Base-by-base conservation (phyloP, 352 stramenopile genomes). In the Pythium volutum region DNA sequence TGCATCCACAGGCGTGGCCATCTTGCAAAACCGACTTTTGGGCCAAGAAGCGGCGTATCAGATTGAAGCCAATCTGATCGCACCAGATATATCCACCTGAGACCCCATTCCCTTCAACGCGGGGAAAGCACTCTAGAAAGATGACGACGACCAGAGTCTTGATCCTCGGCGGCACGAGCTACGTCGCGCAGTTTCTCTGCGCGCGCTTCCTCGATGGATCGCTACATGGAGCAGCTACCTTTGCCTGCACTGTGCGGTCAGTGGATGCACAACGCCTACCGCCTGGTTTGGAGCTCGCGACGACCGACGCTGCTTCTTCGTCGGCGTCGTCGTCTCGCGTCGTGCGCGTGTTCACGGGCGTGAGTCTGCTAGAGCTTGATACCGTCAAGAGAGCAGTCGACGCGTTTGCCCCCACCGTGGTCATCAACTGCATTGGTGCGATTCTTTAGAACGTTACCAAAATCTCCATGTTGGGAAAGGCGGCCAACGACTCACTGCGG, bases 181-280 rank as follows among this genome's bases (percentile, higher is more conserved):
- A 89, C 70, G 71, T 89, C 25, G 80, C 76, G 55, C 80, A 89
- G 70, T 88, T 88, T 61, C 27, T 87, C 22, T 62, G 84, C 52
- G 58, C 67, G 52, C 69, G 54, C 7, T 67, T 81, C 50, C 57
- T 72, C 49, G 33, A 58, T 25, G 49, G 42, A 0, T 27, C 25
- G 18, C 2, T 39, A 1, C 20, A 49, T 52, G n/a, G 26, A 16
- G 49, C 10, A 9, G 57, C 33, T 27, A 26, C 22, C 18, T 41
- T 87, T 27, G 75, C 74, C 16, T 85, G 74, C 55, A 87, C 77
- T 15, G 43, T 86, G 22, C 75, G 75, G 16, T 22, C 48, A 0
- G 23, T 16, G 4, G 55, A 55, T 2, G 50, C 56, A 22, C 25
- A 34, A 2, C 26, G 49, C 16, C 67, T 89, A 11, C 73, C 75